Conservation (phyloP, 192 early-diverging fungal genomes). For the Coemansia sp. region DNA sequence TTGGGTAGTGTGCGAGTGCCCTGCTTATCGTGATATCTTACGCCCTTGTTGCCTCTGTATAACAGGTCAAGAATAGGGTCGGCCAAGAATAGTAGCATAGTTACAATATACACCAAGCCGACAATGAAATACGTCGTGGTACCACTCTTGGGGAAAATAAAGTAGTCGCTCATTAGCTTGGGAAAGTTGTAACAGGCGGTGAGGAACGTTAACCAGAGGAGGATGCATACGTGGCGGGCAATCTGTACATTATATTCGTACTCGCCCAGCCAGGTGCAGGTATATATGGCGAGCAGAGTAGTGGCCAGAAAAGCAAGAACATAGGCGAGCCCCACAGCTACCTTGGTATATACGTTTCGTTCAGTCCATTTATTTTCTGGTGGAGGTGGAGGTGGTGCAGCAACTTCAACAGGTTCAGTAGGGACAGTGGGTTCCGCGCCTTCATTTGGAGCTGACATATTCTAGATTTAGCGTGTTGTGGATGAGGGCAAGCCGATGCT, state of each 20-base stretch:
- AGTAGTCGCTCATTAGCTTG: neutral
- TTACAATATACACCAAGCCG: neutral
- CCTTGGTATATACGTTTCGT: neutral
- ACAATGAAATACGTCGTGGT: neutral
- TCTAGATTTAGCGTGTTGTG: too few relatives aligned
- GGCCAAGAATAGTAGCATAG: neutral
- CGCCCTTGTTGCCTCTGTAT: slow-evolving; percentile 1
- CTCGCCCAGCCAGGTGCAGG: slow-evolving; percentile 11
- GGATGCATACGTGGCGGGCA: neutral
- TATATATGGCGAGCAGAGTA: slow-evolving; percentile 5
- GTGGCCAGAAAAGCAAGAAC: neutral
- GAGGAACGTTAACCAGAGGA: neutral
- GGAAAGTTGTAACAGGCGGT: neutral
- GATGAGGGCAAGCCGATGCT: too few relatives aligned
- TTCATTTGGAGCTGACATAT: too few relatives aligned
- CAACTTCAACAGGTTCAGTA: too few relatives aligned
- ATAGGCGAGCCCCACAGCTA: neutral
- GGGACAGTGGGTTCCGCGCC: too few relatives aligned
- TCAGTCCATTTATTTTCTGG: neutral
- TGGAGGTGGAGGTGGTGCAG: neutral
- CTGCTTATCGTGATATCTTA: neutral
- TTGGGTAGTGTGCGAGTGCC: slow-evolving; percentile 8
- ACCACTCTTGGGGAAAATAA: neutral
- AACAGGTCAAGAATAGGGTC: slow-evolving; percentile 1
- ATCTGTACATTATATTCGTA: slow-evolving; percentile 12